Percentiles rank a stretch among this genome's conserved stretches.
These are phyloP conservation scores for Ophiocordyceps polyrhachis-furcata DNA, from an alignment of 2,329 filamentous ascomycete genomes.

Conservation along the genomic window DNA sequence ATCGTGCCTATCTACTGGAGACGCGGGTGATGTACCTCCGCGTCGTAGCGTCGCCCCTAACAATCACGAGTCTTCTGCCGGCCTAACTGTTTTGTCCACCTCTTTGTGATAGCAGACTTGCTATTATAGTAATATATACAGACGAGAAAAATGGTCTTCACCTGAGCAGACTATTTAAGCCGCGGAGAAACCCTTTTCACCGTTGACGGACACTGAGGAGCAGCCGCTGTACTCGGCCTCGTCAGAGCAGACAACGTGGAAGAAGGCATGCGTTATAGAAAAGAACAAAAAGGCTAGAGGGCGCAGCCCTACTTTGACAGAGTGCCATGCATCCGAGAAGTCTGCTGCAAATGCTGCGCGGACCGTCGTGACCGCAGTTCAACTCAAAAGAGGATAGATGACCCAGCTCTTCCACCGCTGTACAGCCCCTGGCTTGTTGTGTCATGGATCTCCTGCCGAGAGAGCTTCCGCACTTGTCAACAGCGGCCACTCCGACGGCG, in stretches of 20 bases:
- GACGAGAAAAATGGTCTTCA: slow-evolving; percentile 5
- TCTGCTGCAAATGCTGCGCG: not conserved
- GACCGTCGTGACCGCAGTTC: slow-evolving; percentile 1
- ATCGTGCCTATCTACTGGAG: too few species aligned
- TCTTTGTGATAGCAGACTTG: slow-evolving; percentile 13
- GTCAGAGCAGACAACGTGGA: slow-evolving; percentile 4
- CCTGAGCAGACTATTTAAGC: not conserved
- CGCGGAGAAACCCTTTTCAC: not conserved
- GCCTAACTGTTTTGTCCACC: slow-evolving; percentile 2
- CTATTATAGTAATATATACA: slow-evolving; percentile 14
- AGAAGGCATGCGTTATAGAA: slow-evolving; percentile 9
- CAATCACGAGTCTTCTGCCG: not conserved
- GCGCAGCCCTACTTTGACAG: not conserved
- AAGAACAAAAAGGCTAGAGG: slow-evolving; percentile 4
- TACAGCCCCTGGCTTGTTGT: slow-evolving; percentile 7
- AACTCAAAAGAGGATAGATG: slow-evolving; percentile 7
- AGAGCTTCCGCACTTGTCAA: slow-evolving; percentile 11
- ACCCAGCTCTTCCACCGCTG: slow-evolving; percentile 6
- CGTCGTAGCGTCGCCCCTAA: not conserved
- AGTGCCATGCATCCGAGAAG: not conserved
- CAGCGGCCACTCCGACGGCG: slow-evolving; percentile 13
- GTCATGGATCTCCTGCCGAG: slow-evolving; percentile 6
- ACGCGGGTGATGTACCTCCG: not conserved
- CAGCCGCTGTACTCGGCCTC: not conserved
- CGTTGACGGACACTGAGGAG: not conserved